Conservation (phyloP, 75 land plant species). For the Pinus albicaulis region DNA sequence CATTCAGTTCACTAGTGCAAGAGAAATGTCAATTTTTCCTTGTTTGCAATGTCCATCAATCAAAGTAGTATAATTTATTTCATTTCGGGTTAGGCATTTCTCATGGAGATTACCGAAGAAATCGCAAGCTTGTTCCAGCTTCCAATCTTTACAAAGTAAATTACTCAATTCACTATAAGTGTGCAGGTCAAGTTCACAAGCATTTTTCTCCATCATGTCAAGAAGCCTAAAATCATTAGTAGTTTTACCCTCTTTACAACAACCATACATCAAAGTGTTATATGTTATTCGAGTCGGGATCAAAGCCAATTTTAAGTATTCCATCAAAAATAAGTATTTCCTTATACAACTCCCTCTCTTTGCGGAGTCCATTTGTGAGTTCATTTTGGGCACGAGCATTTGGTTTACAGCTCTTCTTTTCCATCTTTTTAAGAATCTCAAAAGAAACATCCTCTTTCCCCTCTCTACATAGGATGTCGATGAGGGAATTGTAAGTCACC, state of each 20-base stretch:
- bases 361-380: constrained; percentile 57
- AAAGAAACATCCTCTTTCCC: constrained; percentile 42
- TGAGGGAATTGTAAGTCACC: constrained; percentile 58
- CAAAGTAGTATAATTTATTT: constrained; percentile 55
- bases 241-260: constrained; percentile 38
- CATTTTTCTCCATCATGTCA: constrained; percentile 33
- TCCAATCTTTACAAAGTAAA: constrained; percentile 39
- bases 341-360: constrained; percentile 23
- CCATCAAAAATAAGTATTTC: constrained; percentile 29
- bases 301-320: constrained; percentile 30
- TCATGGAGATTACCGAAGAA: constrained; percentile 37
- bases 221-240: constrained; percentile 37
- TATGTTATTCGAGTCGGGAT: constrained; percentile 33
- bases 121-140: constrained; percentile 27
- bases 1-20: constrained; percentile 43
- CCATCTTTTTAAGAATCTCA: constrained; percentile 42
- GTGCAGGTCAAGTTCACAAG: constrained; percentile 39
- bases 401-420: constrained; percentile 47
- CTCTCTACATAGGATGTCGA: constrained; percentile 54
- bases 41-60: constrained; percentile 65
- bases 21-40: constrained; percentile 35
- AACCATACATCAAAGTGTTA: constrained; percentile 42
- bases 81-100: constrained; percentile 44
- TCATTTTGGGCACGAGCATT: constrained; percentile 59
- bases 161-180: constrained; percentile 48